Percentiles rank a stretch among this genome's conserved stretches.
phyloP scores from a whole-genome alignment of 768 basidiomycete species.

The Megacollybia marginata region DNA sequence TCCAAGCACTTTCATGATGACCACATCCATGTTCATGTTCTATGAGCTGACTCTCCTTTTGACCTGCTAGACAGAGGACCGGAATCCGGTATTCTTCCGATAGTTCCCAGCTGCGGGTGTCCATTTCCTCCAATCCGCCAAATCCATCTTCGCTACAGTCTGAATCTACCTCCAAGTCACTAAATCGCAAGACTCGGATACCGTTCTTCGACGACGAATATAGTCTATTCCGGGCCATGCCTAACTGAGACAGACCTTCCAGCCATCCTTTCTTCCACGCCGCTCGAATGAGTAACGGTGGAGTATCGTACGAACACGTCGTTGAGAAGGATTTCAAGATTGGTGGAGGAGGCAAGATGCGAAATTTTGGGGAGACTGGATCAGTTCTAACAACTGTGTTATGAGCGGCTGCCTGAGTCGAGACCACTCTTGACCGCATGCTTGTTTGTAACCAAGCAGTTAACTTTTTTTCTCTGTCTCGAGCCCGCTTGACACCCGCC shows the following conservation, averaged over 20 bases:
- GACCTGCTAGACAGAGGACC: conserved; percentile 34
- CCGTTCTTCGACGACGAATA: conserved; percentile 41
- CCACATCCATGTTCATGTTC: conserved; percentile 32
- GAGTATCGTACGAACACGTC: conserved; percentile 24
- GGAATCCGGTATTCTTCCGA: conserved; percentile 16
- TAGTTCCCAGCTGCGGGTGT: conserved; percentile 1
- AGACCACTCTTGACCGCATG: conserved; percentile 5
- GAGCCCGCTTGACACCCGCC: conserved; percentile 51
- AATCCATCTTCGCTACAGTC: conserved; percentile 6
- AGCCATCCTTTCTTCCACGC: conserved; percentile 61
- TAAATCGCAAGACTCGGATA: conserved; percentile 34
- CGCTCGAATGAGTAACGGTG: conserved; percentile 30
- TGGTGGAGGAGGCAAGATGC: conserved; percentile 51
- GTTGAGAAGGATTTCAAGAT: conserved; percentile 40
- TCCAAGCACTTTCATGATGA: conserved; percentile 13
- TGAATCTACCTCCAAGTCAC: conserved; percentile 14
- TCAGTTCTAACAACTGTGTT: conserved; percentile 38
- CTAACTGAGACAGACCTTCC: conserved; percentile 47
- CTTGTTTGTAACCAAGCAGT: conserved; percentile 31
- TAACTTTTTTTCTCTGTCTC: conserved; percentile 59
- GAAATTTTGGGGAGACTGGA: conserved; percentile 23
- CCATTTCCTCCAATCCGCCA: neutral
- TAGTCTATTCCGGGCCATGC: conserved; percentile 39
- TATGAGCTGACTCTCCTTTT: conserved; percentile 4
- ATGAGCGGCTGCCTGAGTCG: conserved; percentile 37